Evolutionary conservation across 768 basidiomycete genomes (phyloP).

Genomic region (Mycena capillaripes): DNA sequence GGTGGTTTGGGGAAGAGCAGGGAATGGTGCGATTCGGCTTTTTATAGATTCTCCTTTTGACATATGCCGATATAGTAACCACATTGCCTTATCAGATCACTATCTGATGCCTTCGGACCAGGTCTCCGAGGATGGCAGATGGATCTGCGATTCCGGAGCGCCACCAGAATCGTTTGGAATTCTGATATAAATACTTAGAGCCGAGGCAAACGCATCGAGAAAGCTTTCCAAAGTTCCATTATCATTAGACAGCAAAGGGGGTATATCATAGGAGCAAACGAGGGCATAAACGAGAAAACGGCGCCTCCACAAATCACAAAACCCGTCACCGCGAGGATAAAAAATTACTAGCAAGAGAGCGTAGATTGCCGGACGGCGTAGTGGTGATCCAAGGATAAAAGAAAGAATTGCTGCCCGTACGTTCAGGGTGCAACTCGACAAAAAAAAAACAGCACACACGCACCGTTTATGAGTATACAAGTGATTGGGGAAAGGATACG

Average conservation of each 20-base stretch:
- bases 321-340: slow-evolving; percentile 10
- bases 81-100: slow-evolving; percentile 6
- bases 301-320: slow-evolving; percentile 12
- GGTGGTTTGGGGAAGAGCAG: slow-evolving; percentile 5
- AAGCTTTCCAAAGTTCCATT: neutral
- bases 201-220: no score
- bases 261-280: slow-evolving; percentile 17
- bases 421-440: neutral
- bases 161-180: no score
- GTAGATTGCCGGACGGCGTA: slow-evolving; percentile 24
- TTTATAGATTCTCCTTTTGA: no score
- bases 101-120: neutral
- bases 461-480: slow-evolving; percentile 37
- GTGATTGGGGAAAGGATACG: slow-evolving; percentile 30
- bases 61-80: neutral
- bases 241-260: slow-evolving; percentile 12
- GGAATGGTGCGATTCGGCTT: neutral
- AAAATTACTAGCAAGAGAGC: slow-evolving; percentile 27
- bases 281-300: slow-evolving; percentile 21
- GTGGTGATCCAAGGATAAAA: neutral
- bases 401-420: slow-evolving; percentile 19
- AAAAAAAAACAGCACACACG: neutral
- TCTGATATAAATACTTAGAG: no score
- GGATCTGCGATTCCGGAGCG: no score
- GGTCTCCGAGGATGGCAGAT: no score